Base-by-base conservation (phyloP, 208 protist species). In the Trypanosoma avium region DNA sequence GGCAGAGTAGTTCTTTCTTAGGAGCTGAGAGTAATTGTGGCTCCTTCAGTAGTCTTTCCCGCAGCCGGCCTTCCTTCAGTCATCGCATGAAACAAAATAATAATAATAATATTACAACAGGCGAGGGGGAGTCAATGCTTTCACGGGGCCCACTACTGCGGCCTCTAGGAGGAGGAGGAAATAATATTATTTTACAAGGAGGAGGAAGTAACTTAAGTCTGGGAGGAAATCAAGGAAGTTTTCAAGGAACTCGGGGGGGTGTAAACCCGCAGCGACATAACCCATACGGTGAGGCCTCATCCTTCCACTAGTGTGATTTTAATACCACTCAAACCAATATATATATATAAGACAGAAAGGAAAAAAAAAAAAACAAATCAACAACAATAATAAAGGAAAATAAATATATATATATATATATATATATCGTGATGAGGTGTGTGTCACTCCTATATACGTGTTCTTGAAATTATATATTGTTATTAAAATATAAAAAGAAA, bases 261-360 rank as follows among this genome's bases (percentile, higher is more conserved):
- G n/a, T n/a, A n/a, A n/a, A n/a, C n/a, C n/a, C n/a, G n/a, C 43
- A 58, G 38, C 55, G 66, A 13, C 81, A 92, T 59, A 92, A 92
- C 58, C 86, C 86, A 2, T 92, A 92, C 71, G 79, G 73, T n/a
- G 86, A 81, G 33, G 71, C 82, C 3, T 75, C 70, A 24, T 87
- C 82, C n/a, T 21, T 17, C 15, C 32, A 65, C 8, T 65, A 52
- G n/a, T n/a, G n/a, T n/a, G n/a, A n/a, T n/a, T n/a, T n/a, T n/a
- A n/a, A n/a, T n/a, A n/a, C n/a, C n/a, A n/a, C n/a, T n/a, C n/a
- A n/a, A n/a, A n/a, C n/a, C n/a, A n/a, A n/a, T n/a, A n/a, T n/a
- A n/a, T n/a, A n/a, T n/a, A n/a, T n/a, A n/a, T n/a, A n/a, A n/a
- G n/a, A n/a, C n/a, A n/a, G n/a, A n/a, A n/a, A 47, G 49, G 1